A percentile compares a stretch with the other conserved stretches of the same genome.
These are phyloP conservation scores for Scleroderma bovista DNA, from an alignment of 768 basidiomycete species.

Conservation along the genomic window DNA sequence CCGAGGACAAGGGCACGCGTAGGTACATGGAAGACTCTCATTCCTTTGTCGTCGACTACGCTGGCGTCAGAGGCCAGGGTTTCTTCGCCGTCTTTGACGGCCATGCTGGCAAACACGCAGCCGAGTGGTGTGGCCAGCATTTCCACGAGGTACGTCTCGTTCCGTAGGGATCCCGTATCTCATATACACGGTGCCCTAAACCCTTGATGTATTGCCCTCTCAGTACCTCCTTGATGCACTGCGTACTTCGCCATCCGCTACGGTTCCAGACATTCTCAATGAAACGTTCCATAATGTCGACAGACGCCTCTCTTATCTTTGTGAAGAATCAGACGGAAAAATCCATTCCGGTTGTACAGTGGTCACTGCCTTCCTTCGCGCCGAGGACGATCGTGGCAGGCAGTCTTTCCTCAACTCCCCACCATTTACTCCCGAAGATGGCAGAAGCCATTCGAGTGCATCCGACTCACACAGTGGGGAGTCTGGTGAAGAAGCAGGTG, in stretches of 20 bases:
- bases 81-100: constrained; percentile 99
- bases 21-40: constrained; percentile 98
- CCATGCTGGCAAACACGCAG: constrained; percentile 97
- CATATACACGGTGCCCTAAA: constrained; percentile 3
- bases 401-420: constrained; percentile 56
- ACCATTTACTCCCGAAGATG: constrained; percentile 29
- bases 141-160: constrained; percentile 73
- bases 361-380: constrained; percentile 89
- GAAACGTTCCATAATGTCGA: constrained; percentile 94
- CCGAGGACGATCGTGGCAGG: constrained; percentile 75
- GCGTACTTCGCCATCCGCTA: constrained; percentile 46
- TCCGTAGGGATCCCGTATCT: not conserved
- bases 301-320: constrained; percentile 70
- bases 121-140: constrained; percentile 96
- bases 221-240: constrained; percentile 69
- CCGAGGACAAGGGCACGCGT: constrained; percentile 85
- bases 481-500: constrained; percentile 30
- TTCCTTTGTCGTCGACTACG: constrained; percentile 94
- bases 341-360: constrained; percentile 97
- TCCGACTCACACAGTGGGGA: constrained; percentile 43
- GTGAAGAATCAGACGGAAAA: constrained; percentile 83
- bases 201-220: constrained; percentile 4
- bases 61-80: constrained; percentile 85
- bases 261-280: constrained; percentile 87
- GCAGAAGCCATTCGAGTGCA: constrained; percentile 28